A percentile compares a stretch with the other conserved stretches of the same genome.
Evolutionary conservation across 139 green algal species (phyloP).

Genomic region (Mesotaenium endlicherianum): DNA sequence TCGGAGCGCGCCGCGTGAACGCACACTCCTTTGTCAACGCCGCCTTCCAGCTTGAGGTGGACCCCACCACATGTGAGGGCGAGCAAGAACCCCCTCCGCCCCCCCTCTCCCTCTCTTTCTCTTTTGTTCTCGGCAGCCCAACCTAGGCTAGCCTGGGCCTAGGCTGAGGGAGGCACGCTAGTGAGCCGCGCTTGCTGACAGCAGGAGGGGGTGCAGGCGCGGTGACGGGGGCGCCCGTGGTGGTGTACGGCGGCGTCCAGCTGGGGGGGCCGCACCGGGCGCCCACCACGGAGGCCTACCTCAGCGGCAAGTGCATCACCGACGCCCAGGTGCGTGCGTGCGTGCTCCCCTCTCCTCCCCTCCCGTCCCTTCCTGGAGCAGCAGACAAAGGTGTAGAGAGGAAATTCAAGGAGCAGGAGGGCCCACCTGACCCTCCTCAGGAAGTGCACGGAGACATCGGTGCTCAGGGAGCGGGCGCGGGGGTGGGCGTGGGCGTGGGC

Average conservation of each 20-base stretch:
- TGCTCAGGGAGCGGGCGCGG: too few relatives aligned
- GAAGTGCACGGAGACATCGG: too few relatives aligned
- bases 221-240: background rate
- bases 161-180: too few relatives aligned
- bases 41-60: slow-evolving; percentile 33
- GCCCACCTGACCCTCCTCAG: too few relatives aligned
- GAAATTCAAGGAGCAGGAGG: too few relatives aligned
- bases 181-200: too few relatives aligned
- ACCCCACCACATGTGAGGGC: background rate
- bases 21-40: slow-evolving; percentile 48
- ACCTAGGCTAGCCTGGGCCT: too few relatives aligned
- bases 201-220: background rate
- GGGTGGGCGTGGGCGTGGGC: too few relatives aligned
- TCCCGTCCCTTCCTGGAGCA: background rate
- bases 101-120: background rate
- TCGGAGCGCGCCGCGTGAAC: slow-evolving; percentile 19
- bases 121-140: background rate
- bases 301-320: background rate
- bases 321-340: background rate
- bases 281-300: background rate
- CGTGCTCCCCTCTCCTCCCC: background rate
- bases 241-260: background rate
- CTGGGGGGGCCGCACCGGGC: background rate
- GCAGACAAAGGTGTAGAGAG: too few relatives aligned
- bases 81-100: background rate